Base-by-base conservation (phyloP, 2,329 filamentous ascomycete genomes). In the Neonectria sp. region DNA sequence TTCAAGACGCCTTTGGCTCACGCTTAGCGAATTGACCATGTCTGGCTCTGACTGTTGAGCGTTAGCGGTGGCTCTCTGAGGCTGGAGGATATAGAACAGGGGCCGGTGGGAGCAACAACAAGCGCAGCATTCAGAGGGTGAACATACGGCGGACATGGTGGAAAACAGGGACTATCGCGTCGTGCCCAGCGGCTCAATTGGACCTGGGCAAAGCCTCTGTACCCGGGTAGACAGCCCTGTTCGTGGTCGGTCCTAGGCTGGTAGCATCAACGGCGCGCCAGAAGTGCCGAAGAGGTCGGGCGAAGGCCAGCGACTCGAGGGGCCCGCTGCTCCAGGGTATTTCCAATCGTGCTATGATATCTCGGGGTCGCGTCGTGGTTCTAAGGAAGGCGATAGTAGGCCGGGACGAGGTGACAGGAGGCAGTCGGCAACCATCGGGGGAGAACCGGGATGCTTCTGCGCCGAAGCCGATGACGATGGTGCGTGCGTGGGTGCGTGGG, bases 101-200 rank as follows among this genome's bases (percentile, higher is more conserved):
- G 25, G 27, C 21, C 27, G 33, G 33, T n/a, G 24, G 31, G 35
- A 49, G 33, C 40, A 43, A 21, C 35, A 40, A 21, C 17, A n/a
- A 45, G 24, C 17, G 25, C 31, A 48, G 9, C 15, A 45, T 25
- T 29, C 15, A 8, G 21, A 35, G 33, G 31, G 4, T 57, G 29
- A 46, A 73, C 78, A 68, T 71, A 81, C 77, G 52, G 76, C 69
- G 69, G 79, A 77, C 79, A 81, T 80, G 67, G 33, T 72, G 49
- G 48, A 53, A 29, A 29, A 40, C 13, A 35, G 43, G 48, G 31
- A 24, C 58, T 68, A 65, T 66, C 53, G 63, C 59, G 57, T 67
- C 33, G 68, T 52, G 46, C 59, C 49, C 29, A 53, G 40, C 13
- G 40, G 43, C 52, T 65, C 68, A 73, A 71, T 74, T 74, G 70